These are phyloP conservation scores for Lavandula angustifolia DNA, from an alignment of 257 asterid species.

Conservation along the genomic window DNA sequence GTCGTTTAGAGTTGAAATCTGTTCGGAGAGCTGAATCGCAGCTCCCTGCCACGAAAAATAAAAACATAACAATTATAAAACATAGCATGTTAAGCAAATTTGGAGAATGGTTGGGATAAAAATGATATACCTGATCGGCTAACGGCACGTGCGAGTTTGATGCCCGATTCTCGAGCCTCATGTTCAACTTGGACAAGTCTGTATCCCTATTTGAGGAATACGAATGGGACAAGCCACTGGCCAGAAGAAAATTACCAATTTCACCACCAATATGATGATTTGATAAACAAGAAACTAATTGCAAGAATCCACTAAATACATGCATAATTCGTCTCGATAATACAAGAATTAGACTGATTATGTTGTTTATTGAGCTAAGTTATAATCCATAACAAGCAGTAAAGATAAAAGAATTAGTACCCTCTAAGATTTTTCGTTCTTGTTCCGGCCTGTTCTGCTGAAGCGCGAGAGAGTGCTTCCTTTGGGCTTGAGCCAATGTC, in stretches of 20 bases:
- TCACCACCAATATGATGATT: conserved; percentile 7
- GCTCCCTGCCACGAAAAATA: conserved; percentile 49
- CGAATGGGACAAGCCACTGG: conserved; percentile 87
- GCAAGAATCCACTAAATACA: no score
- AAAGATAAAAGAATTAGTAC: no score
- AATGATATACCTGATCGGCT: conserved; percentile 51
- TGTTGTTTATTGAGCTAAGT: no score
- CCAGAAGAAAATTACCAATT: conserved; percentile 9
- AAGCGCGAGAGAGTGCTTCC: no score
- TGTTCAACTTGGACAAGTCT: conserved; percentile 49
- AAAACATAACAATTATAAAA: conserved; percentile 6
- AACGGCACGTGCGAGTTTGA: conserved; percentile 44
- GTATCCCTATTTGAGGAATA: conserved; percentile 69
- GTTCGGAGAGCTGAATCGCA: conserved; percentile 76
- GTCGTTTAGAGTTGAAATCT: conserved; percentile 74
- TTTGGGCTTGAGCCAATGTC: no score
- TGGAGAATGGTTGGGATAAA: not conserved
- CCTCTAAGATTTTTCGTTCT: no score
- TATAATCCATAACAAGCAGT: no score
- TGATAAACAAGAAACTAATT: conserved; percentile 9
- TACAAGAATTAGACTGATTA: no score
- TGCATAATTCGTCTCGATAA: no score
- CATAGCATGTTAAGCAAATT: conserved; percentile 1
- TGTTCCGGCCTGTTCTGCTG: no score
- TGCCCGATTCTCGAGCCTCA: conserved; percentile 55